Evolutionary conservation across 176 grass and related monocot species (phyloP), one percentile per base, ranked within the genome.

Genomic region (Oryza glaberrima): DNA sequence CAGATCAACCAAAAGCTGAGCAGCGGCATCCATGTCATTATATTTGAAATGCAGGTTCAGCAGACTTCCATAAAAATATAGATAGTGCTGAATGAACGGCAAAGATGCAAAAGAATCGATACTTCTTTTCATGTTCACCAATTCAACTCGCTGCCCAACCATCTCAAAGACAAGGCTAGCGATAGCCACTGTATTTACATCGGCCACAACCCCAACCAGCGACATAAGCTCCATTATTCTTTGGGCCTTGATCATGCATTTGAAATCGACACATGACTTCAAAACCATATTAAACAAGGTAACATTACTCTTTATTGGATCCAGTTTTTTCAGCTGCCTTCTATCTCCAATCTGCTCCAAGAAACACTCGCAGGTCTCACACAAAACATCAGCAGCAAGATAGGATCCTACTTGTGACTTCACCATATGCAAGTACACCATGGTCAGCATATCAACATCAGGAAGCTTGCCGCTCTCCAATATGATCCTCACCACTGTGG

Each of bases 251-350:
- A 98, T 87, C 43, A 80, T 87, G 85, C 80, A 98, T 79, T 83
- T 82, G 72, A 89, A 95, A 25, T 78, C 88, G 65, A 92, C 84
- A 78, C 87, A 98, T 44, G 93, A 89, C 74, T 94, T 74, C 80
- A 98, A 84, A 79, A 98, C 92, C 80, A 94, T 87, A 79, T 98
- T 98, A 65, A 98, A 95, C 41, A 94, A 70, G 7, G 80, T 90
- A 32, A 79, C 69, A 77, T 82, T 95, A 51, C 80, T 90, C 78
- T 94, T 98, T 64, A 75, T 64, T 67, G 56, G 82, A 79, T 87
- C 75, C 61, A 95, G 45, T 22, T 85, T 89, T 49, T 90, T 90
- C 47, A 63, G 47, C 16, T 87, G 85, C 51, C 83, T 85, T 70
- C 80, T 91, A 65, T 90, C 81, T 45, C 69, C 54, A 76, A 83